Base-by-base conservation (phyloP, 2,329 filamentous ascomycete species). In the Pseudogymnoascus sp. region DNA sequence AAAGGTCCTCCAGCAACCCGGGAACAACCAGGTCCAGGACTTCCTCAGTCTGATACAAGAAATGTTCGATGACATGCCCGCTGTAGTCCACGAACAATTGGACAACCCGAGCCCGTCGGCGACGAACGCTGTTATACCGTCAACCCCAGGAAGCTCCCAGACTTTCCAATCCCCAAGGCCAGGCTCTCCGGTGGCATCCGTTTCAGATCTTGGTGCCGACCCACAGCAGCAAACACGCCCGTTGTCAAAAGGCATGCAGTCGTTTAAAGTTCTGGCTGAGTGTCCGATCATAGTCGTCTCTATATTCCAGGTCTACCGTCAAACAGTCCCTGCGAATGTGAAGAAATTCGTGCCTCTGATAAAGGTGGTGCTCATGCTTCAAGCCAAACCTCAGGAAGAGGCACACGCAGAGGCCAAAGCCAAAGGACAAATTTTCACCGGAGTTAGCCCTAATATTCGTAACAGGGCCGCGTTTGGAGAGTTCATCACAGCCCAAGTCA, bases 241-340 rank as follows among this genome's bases (percentile, higher is more conserved):
- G 56, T 74, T 99, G 33, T 77, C 92, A 59, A 95, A 90, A 73
- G 94, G 94, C 28, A 96, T 96, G 90, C 90, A 96, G 71, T 99
- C 94, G 0, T 99, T 99, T 81, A 99, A 97, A 73, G 92, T 99
- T 21, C 82, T 99, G 3, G 91, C 92, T 1, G 94, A 99, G 72
- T 99, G 94, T 67, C 94, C 94, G 0, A 99, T 99, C 58, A 97
- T 99, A 38, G 94, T 99, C 3, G 94, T 99, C 0, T 97, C 92
- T 3, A 90, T 99, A 65, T 97, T 99, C 72, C 94, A 99, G 74
- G 88, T 92, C 4, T 94, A 99, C 68, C 84, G 92, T 56, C 78
- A 75, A 52, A 87, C 87, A 4, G 92, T 96, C 2, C 79, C 84
- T 35, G 81, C 86, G 60, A 96, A 96, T 68, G 92, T 99, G 57